These are phyloP conservation scores for Alternaria panax DNA, from an alignment of 2,329 filamentous ascomycete species.

Conservation along the genomic window DNA sequence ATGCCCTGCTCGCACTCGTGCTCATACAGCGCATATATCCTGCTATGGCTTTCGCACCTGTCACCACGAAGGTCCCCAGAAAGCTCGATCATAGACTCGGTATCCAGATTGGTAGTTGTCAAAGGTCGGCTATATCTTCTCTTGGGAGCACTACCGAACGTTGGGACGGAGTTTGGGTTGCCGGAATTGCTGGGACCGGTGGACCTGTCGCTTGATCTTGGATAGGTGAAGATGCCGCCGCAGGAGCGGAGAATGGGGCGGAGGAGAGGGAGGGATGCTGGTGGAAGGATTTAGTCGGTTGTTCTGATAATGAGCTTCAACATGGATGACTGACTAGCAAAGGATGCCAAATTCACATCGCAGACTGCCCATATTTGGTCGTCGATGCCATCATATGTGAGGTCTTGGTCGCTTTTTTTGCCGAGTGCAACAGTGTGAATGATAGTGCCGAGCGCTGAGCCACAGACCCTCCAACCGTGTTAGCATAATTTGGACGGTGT, in stretches of 20 bases:
- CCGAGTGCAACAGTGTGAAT: constrained; percentile 25
- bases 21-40: neutral
- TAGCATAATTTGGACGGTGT: neutral
- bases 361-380: constrained; percentile 37
- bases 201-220: constrained; percentile 5
- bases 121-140: neutral
- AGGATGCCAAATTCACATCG: constrained; percentile 33
- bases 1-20: neutral
- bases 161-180: constrained; percentile 12
- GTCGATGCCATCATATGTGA: constrained; percentile 31
- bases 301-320: neutral
- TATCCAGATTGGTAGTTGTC: constrained; percentile 1
- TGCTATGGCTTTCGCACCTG: neutral
- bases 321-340: constrained; percentile 21
- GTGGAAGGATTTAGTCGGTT: neutral
- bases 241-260: constrained; percentile 29
- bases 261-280: constrained; percentile 31
- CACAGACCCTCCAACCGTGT: constrained; percentile 19
- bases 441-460: constrained; percentile 28
- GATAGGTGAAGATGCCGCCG: constrained; percentile 17
- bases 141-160: constrained; percentile 19
- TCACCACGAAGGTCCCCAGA: constrained; percentile 2
- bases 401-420: constrained; percentile 20
- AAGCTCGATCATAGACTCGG: constrained; percentile 24
- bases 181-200: neutral